Evolutionary conservation across 139 green algal species (phyloP).

Genomic region (Chlorella sp.): DNA sequence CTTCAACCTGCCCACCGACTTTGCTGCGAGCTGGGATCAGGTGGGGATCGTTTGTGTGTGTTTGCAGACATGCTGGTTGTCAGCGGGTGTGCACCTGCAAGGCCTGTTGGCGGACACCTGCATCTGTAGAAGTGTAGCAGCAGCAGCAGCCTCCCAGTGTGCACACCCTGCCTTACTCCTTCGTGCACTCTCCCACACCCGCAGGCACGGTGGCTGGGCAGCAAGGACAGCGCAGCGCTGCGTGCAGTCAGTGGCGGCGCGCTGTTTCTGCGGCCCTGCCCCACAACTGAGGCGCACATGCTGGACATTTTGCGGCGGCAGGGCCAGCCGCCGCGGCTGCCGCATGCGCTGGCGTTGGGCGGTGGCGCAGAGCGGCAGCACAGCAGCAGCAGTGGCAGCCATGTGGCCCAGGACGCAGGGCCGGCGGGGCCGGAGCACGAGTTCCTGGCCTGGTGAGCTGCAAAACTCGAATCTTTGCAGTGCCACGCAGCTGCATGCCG

Average conservation of each 20-base stretch:
- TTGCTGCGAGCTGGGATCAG: constrained; percentile 38
- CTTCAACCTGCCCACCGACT: constrained; percentile 40
- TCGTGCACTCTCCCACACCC: no score
- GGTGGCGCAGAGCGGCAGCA: background rate
- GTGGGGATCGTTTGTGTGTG: no score
- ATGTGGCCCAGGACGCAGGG: background rate
- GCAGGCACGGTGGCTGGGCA: constrained; percentile 19
- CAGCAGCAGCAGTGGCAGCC: background rate
- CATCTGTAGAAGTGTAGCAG: no score
- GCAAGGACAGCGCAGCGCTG: background rate
- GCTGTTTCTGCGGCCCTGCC: constrained; percentile 36
- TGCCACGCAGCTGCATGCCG: no score
- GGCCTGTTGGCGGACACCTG: no score
- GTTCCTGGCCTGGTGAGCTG: constrained; percentile 5
- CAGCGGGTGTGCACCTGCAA: no score
- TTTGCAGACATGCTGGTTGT: no score
- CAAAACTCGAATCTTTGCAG: no score
- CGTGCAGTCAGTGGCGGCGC: background rate
- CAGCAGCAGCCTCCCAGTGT: no score
- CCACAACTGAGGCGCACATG: constrained; percentile 21
- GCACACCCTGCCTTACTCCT: no score
- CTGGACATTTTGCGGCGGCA: constrained; percentile 17
- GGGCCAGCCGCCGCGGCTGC: background rate
- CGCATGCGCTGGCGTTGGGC: background rate
- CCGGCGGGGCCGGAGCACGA: constrained; percentile 8